Evolutionary conservation across 179 eudicot genomes (phyloP), one percentile per base, ranked within the genome.

Genomic region (Actinidia chinensis): DNA sequence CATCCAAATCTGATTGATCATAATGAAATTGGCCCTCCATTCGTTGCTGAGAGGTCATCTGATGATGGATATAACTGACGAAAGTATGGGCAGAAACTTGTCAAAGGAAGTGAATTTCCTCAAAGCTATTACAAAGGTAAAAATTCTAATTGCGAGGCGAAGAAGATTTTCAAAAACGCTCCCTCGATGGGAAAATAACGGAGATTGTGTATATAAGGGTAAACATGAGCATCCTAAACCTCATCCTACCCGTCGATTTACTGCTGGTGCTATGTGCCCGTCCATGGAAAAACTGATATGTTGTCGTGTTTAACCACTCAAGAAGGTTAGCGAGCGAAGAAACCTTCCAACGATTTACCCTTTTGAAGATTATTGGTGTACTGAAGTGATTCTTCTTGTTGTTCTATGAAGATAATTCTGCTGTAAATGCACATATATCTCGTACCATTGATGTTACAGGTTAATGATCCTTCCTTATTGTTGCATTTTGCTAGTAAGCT

Each of bases 191-290:
- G 51, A 91, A 92, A 65, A 95, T 95, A 79, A 85, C 90, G 67
- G 98, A 95, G 85, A 95, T 93, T 47, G 90, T 95, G 76, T 95
- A n/a, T n/a, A 95, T 80, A 95, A 91, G 84, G 99, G 99, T 28
- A 85, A 90, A 48, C 99, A 95, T 82, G 98, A 94, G 83, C 99
- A 95, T 79, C 98, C 98, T 14, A 95, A 94, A 84, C 99, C 99
- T 83, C 97, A 89, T 82, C 91, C 94, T 79, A 83, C 88, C 76
- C 97, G 98, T 42, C 91, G 99, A 72, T 85, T 88, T 75, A 81
- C 87, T 84, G 88, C 92, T 74, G 96, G 97, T 66, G 85, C 93
- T 71, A 88, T 89, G 70, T 90, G 86, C 84, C 96, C 81, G 82
- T 85, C 74, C 93, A 90, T 78, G 97, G 92, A 58, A 89, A 86